These are phyloP conservation scores for Acacia crassicarpa DNA, from an alignment of 306 rosid species.

Conservation along the genomic window DNA sequence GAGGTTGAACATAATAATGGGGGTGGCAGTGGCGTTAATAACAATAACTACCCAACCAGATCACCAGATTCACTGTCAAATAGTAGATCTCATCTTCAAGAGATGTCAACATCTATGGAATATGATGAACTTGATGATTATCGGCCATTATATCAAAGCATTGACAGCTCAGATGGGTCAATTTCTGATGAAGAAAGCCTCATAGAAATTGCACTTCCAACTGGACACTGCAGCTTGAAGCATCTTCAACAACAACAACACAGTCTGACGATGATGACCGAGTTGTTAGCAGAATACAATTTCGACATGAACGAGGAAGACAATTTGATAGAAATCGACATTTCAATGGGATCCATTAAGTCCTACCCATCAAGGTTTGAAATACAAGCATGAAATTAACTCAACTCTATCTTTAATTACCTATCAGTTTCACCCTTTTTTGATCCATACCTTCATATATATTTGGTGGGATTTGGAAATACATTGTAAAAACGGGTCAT, in stretches of 20 bases:
- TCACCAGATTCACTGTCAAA: constrained; percentile 39
- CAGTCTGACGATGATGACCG: constrained; percentile 31
- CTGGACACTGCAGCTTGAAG: constrained; percentile 49
- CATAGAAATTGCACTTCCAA: constrained; percentile 82
- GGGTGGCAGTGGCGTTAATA: background rate
- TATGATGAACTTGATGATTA: constrained; percentile 42
- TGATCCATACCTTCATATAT: constrained; percentile 21
- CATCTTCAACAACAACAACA: constrained; percentile 25
- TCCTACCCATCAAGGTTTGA: constrained; percentile 85
- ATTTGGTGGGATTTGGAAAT: constrained; percentile 46
- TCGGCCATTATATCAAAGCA: constrained; percentile 36
- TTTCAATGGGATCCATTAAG: constrained; percentile 94
- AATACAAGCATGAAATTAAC: constrained; percentile 56
- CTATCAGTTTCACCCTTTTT: constrained; percentile 27
- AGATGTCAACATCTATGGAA: constrained; percentile 52
- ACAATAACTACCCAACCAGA: background rate
- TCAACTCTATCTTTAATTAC: background rate
- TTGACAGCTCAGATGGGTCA: constrained; percentile 69
- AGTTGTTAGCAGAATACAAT: constrained; percentile 71
- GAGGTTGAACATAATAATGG: background rate
- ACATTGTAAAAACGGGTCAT: constrained; percentile 20
- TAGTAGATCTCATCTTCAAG: constrained; percentile 13
- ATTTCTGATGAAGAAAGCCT: constrained; percentile 96
- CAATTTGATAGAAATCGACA: constrained; percentile 88
- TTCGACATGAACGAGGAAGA: constrained; percentile 80